phyloP scores from a whole-genome alignment of 805 yeast species.

The fission yeast (Schizosaccharomyces pombe) region ASM294v3 CU329670.1:2317001-2317500 shows the following conservation, averaged over 20 bases:
- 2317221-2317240: constrained; percentile 19
- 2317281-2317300: constrained; percentile 46
- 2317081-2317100: constrained; percentile 72
- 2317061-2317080: constrained; percentile 27
- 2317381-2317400: constrained; percentile 49
- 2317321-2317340: constrained; percentile 37
- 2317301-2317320: constrained; percentile 36
- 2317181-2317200: constrained; percentile 6
- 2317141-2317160: constrained; percentile 8
- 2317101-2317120: constrained; percentile 86
- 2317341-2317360: constrained; percentile 85
- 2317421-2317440: constrained; percentile 80
- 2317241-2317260: constrained; percentile 20
- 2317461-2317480: constrained; percentile 84
- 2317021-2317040: constrained; percentile 69
- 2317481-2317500: constrained; percentile 46
- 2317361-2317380: constrained; percentile 75
- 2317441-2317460: constrained; percentile 73
- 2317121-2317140: not conserved
- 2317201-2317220: not conserved
- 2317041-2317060: constrained; percentile 30
- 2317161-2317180: constrained; percentile 11
- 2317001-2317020: constrained; percentile 86
- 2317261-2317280: constrained; percentile 36
- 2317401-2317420: constrained; percentile 49